A percentile compares a stretch with the other conserved stretches of the same genome.
These are phyloP conservation scores for Cladophialophora psammophila DNA, from an alignment of 2,329 filamentous ascomycete genomes.

Conservation along the genomic window DNA sequence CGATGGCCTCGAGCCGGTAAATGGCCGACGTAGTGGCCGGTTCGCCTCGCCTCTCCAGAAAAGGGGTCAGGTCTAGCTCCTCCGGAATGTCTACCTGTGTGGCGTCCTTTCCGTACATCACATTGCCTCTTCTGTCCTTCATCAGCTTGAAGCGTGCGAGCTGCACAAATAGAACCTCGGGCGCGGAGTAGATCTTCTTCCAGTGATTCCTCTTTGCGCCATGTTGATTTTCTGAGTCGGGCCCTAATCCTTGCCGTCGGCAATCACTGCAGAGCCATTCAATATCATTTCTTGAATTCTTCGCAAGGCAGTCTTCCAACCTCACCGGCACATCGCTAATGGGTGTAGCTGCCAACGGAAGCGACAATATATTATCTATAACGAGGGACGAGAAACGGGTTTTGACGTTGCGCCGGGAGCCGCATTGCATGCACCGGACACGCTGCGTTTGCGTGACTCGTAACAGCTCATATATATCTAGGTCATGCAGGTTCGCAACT, in stretches of 20 bases:
- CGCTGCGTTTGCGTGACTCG: not conserved
- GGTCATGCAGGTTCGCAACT: not conserved
- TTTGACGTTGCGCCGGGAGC: constrained; percentile 1
- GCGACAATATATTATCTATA: not conserved
- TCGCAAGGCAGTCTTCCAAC: constrained; percentile 8
- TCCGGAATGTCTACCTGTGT: constrained; percentile 19
- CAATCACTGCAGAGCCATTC: constrained; percentile 2
- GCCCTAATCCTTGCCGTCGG: not conserved
- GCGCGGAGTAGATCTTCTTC: constrained; percentile 18
- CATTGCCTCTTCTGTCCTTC: not conserved
- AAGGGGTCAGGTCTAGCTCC: constrained; percentile 24
- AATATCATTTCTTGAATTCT: not conserved
- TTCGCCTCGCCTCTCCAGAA: constrained; percentile 23
- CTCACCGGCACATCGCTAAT: not conserved
- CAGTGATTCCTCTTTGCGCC: not conserved
- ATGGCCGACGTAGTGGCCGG: constrained; percentile 16
- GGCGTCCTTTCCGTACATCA: constrained; percentile 8
- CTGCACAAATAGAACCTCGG: constrained; percentile 32
- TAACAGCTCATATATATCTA: not conserved
- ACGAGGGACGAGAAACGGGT: not conserved
- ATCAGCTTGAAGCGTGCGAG: constrained; percentile 20
- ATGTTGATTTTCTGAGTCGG: not conserved
- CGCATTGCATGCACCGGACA: constrained; percentile 5
- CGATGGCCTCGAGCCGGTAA: constrained; percentile 27
- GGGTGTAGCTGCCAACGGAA: not conserved